Conservation (phyloP, 352 stramenopile species). For the Phytopythium vexans region DNA sequence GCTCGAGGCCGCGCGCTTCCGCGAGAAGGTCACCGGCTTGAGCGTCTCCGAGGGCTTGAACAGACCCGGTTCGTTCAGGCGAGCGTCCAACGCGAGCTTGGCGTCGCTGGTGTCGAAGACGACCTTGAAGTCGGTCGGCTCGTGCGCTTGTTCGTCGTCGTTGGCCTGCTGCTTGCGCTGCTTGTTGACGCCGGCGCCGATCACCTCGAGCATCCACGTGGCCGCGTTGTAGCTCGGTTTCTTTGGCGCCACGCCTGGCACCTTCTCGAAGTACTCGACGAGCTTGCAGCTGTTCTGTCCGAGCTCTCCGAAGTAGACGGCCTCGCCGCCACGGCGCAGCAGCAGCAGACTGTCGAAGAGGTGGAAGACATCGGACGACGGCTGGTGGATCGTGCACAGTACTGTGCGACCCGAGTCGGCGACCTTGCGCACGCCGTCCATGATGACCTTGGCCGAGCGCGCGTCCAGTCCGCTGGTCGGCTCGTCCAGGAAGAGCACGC, state of each 20-base stretch:
- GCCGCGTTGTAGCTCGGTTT: constrained; percentile 65
- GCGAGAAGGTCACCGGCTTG: constrained; percentile 25
- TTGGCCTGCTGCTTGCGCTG: constrained; percentile 32
- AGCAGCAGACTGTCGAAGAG: constrained; percentile 89
- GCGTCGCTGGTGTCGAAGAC: constrained; percentile 31
- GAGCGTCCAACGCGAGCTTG: constrained; percentile 21
- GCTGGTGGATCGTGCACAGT: constrained; percentile 93
- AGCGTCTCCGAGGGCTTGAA: constrained; percentile 20
- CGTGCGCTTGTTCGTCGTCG: constrained; percentile 19
- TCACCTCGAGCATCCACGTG: constrained; percentile 71
- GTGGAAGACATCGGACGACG: constrained; percentile 85
- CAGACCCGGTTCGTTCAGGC: constrained; percentile 25
- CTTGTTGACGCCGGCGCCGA: constrained; percentile 41
- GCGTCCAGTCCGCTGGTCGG: constrained; percentile 90
- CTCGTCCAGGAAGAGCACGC: constrained; percentile 89
- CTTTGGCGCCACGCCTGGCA: constrained; percentile 59
- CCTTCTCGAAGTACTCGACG: constrained; percentile 62
- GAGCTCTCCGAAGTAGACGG: constrained; percentile 53
- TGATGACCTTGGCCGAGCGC: constrained; percentile 81
- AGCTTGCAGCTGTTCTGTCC: constrained; percentile 23
- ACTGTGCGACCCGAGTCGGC: constrained; percentile 73
- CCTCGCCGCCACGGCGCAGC: constrained; percentile 65
- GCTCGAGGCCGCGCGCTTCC: constrained; percentile 41
- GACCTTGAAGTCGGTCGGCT: constrained; percentile 23
- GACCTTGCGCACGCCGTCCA: constrained; percentile 88